Evolutionary conservation across 257 asterid species (phyloP).

Genomic region (Marsdenia floribunda): DNA sequence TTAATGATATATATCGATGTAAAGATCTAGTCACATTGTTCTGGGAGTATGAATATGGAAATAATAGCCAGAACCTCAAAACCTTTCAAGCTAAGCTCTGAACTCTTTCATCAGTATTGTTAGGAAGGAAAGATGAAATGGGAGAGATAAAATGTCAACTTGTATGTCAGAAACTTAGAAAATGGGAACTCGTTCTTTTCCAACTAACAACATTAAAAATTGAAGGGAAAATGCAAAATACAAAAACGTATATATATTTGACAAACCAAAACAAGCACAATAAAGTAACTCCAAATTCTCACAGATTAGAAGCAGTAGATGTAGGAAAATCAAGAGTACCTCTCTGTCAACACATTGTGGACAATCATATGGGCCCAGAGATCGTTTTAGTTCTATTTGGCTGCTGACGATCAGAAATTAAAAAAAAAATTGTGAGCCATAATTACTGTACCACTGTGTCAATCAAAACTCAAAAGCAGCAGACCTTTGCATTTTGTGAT

Average conservation of each 20-base stretch:
- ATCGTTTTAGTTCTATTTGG: constrained; percentile 31
- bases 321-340: constrained; percentile 31
- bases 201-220: background rate
- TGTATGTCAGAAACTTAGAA: background rate
- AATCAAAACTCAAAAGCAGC: constrained; percentile 12
- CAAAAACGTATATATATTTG: background rate
- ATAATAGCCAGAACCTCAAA: background rate
- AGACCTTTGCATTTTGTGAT: background rate
- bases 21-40: background rate
- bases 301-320: constrained; percentile 1
- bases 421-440: background rate
- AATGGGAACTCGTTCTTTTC: background rate
- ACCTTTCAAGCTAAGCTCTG: background rate
- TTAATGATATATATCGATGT: background rate
- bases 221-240: background rate
- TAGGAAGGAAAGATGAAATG: background rate
- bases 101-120: background rate
- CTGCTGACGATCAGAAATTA: constrained; percentile 35
- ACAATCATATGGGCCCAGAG: constrained; percentile 41
- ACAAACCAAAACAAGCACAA: background rate
- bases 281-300: background rate
- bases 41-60: background rate
- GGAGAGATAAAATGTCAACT: background rate
- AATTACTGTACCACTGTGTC: background rate
- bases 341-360: constrained; percentile 38